Evolutionary conservation across 495 filamentous ascomycete genomes (phyloP).

Genomic region (Bacidia gigantensis): DNA sequence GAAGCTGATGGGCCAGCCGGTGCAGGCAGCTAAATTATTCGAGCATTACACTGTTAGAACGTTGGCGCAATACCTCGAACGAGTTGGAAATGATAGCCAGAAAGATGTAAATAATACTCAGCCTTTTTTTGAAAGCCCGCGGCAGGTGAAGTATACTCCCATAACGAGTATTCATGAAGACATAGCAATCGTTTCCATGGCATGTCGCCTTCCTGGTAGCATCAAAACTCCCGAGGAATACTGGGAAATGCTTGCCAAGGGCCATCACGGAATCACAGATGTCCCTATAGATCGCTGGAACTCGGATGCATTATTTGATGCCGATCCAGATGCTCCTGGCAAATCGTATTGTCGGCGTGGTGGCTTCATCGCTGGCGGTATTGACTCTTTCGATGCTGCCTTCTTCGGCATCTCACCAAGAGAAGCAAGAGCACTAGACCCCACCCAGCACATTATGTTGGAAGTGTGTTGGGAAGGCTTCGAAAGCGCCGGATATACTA

Average conservation of each 20-base stretch:
- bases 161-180: no score
- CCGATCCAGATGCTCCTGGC: conserved; percentile 9
- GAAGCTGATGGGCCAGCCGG: conserved; percentile 11
- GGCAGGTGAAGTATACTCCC: background rate
- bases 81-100: background rate
- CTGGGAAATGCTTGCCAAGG: conserved; percentile 22
- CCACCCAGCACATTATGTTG: conserved; percentile 61
- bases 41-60: conserved; percentile 23
- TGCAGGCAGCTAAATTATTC: conserved; percentile 19
- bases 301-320: conserved; percentile 11
- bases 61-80: conserved; percentile 16
- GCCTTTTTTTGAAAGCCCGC: background rate
- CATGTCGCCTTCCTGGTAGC: conserved; percentile 21
- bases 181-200: conserved; percentile 24
- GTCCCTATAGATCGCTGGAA: conserved; percentile 18
- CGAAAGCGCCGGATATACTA: conserved; percentile 67
- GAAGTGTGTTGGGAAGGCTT: conserved; percentile 64
- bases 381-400: conserved; percentile 6
- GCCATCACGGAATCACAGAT: conserved; percentile 15
- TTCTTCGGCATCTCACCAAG: conserved; percentile 12
- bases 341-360: conserved; percentile 30
- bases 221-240: conserved; percentile 19
- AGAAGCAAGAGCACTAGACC: conserved; percentile 58
- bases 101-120: background rate
- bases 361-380: conserved; percentile 61